These are phyloP conservation scores for Colletotrichum sidae DNA, from an alignment of 2,329 filamentous ascomycete species.

Conservation along the genomic window DNA sequence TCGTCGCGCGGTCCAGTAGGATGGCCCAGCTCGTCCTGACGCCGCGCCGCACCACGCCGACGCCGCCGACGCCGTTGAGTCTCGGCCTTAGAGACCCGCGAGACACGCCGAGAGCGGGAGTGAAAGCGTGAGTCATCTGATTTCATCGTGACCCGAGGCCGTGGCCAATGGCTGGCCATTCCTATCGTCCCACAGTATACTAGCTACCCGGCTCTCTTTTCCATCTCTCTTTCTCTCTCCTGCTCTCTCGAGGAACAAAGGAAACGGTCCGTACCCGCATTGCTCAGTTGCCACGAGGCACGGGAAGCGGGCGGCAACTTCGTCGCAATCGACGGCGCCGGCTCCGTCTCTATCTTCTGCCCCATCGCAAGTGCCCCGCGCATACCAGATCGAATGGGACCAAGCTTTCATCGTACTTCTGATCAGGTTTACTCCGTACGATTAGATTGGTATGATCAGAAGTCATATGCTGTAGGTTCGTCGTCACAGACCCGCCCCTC, in stretches of 20 bases:
- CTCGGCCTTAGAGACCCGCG: conserved; percentile 5
- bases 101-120: neutral
- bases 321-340: conserved; percentile 3
- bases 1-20: neutral
- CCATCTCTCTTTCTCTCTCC: too few species aligned
- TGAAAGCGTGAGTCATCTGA: conserved; percentile 24
- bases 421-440: too few species aligned
- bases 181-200: neutral
- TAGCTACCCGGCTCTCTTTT: too few species aligned
- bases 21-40: neutral
- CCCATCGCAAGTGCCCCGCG: neutral
- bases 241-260: neutral
- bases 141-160: conserved; percentile 22
- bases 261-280: neutral
- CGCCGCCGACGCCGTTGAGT: conserved; percentile 4
- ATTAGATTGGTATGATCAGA: conserved; percentile 14
- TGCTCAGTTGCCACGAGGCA: conserved; percentile 26
- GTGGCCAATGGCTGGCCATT: conserved; percentile 1
- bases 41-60: neutral
- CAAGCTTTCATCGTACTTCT: too few species aligned
- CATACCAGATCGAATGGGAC: too few species aligned
- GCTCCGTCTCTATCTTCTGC: neutral
- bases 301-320: conserved; percentile 16
- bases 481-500: conserved; percentile 15
- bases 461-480: conserved; percentile 5